phyloP scores from a whole-genome alignment of 2,329 filamentous ascomycete species.

The Phialophora verrucosa region DNA sequence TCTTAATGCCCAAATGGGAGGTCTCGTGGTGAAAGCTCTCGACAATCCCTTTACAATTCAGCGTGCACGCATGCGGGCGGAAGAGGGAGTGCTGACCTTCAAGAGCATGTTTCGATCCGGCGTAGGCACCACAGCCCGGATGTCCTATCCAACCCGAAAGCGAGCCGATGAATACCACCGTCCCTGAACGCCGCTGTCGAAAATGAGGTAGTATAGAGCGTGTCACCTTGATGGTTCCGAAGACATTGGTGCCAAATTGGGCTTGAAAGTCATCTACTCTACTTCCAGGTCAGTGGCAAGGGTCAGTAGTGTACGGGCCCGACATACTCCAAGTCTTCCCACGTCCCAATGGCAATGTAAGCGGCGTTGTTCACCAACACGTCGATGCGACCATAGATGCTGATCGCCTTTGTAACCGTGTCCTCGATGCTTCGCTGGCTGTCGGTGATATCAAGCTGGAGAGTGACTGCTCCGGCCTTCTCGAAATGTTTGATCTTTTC shows the following conservation, averaged over 20 bases:
- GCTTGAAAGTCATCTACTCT: conserved; percentile 39
- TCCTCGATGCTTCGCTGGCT: conserved; percentile 19
- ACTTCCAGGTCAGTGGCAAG: not conserved
- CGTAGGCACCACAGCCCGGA: conserved; percentile 43
- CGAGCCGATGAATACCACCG: conserved; percentile 46
- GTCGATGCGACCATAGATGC: conserved; percentile 41
- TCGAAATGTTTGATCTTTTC: conserved; percentile 17
- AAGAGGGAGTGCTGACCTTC: conserved; percentile 42
- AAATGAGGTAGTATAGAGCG: conserved; percentile 47
- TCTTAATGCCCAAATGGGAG: conserved; percentile 42
- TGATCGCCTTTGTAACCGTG: conserved; percentile 11
- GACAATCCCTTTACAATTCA: conserved; percentile 38
- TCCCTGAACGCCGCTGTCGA: conserved; percentile 42
- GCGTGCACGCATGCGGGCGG: not conserved
- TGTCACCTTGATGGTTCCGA: conserved; percentile 46
- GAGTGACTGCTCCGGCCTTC: conserved; percentile 13
- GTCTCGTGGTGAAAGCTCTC: conserved; percentile 43
- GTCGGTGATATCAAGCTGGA: conserved; percentile 28
- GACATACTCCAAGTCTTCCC: conserved; percentile 42
- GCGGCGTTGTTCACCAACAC: conserved; percentile 46
- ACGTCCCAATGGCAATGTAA: conserved; percentile 39
- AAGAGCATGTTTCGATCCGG: conserved; percentile 50
- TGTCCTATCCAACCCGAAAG: conserved; percentile 42
- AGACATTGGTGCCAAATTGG: conserved; percentile 49
- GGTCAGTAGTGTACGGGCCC: not conserved